Conservation (phyloP, 1,139 yeast species). For the Ashbya aceris region DNA sequence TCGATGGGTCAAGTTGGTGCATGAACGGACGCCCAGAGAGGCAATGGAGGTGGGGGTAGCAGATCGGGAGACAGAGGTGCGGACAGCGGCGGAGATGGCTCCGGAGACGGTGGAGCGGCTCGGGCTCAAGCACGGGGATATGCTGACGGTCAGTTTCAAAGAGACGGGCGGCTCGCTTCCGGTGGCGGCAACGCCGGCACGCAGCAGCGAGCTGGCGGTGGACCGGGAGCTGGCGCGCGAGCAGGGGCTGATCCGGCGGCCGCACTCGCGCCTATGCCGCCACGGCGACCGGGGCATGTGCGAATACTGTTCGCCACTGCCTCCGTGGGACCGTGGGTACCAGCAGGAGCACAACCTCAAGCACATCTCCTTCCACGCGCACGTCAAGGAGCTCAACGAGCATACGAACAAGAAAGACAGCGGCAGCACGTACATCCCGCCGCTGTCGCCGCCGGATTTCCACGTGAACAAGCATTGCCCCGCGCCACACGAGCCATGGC, state of each 20-base stretch:
- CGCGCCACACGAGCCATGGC: conserved; percentile 88
- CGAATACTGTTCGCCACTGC: conserved; percentile 90
- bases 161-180: conserved; percentile 4
- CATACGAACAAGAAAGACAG: conserved; percentile 54
- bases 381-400: conserved; percentile 65
- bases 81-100: conserved; percentile 33
- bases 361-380: conserved; percentile 81
- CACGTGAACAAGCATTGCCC: conserved; percentile 54
- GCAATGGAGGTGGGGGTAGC: conserved; percentile 29
- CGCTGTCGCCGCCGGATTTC: conserved; percentile 65
- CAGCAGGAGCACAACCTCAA: conserved; percentile 71
- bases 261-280: conserved; percentile 57
- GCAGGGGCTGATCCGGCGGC: conserved; percentile 66
- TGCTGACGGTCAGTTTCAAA: conserved; percentile 53
- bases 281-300: conserved; percentile 97
- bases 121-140: conserved; percentile 75
- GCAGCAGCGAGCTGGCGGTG: conserved; percentile 25
- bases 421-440: conserved; percentile 67
- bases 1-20: conserved; percentile 28
- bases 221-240: conserved; percentile 61
- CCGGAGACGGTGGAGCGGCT: conserved; percentile 42
- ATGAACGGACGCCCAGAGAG: conserved; percentile 18
- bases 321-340: conserved; percentile 85
- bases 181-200: conserved; percentile 1
- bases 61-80: conserved; percentile 35